A percentile compares a stretch with the other conserved stretches of the same genome.
Conservation (phyloP, 257 asterid genomes). For the Plantago elongata region DNA sequence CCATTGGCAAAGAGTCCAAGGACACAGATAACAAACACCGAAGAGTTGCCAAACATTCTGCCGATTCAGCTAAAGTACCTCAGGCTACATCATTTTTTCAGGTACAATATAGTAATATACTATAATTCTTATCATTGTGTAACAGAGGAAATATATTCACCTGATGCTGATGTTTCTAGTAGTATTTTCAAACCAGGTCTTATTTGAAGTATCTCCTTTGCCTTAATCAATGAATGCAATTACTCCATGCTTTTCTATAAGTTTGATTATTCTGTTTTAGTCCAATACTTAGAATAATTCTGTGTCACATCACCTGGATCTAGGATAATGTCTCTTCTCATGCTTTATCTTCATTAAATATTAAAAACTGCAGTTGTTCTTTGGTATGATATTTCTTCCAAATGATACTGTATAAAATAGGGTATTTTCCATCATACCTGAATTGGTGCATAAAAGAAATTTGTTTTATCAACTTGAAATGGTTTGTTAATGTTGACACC, state of each 20-base stretch:
- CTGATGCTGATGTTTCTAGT: conserved; percentile 23
- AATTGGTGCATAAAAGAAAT: conserved; percentile 2
- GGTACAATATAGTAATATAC: conserved; percentile 33
- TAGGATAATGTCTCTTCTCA: not conserved
- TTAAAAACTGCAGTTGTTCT: not conserved
- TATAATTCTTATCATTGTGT: not conserved
- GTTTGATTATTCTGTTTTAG: conserved; percentile 13
- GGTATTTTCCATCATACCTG: not conserved
- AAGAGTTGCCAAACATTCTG: conserved; percentile 35
- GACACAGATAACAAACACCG: conserved; percentile 25
- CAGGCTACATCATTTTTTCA: conserved; percentile 52
- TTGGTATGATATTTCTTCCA: not conserved
- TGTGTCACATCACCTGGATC: conserved; percentile 6
- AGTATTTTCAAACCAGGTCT: conserved; percentile 22
- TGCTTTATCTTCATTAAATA: not conserved
- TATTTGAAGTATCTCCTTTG: conserved; percentile 25
- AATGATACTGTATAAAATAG: not conserved
- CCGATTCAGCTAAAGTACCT: conserved; percentile 43
- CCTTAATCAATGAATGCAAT: conserved; percentile 18
- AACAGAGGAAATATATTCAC: not conserved
- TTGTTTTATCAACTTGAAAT: not conserved
- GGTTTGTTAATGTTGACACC: not conserved
- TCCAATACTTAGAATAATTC: conserved; percentile 4
- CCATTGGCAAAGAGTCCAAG: conserved; percentile 35
- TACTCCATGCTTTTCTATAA: conserved; percentile 1